These are phyloP conservation scores for Xylariaceae sp. DNA, from an alignment of 2,329 filamentous ascomycete species.

Conservation along the genomic window DNA sequence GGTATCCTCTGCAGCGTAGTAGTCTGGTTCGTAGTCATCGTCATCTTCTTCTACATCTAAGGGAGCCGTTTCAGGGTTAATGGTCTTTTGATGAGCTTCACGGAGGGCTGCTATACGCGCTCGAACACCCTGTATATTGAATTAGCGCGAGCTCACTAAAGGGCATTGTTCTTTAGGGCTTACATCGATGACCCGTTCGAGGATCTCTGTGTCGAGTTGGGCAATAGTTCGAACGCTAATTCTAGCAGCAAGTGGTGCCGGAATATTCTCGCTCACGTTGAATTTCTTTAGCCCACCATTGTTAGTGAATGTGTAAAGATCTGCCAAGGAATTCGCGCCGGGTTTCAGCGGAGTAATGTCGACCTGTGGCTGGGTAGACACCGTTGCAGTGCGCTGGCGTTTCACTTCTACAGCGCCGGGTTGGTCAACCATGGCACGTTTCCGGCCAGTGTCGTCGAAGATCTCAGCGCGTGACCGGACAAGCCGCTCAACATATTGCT, in stretches of 20 bases:
- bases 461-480: constrained; percentile 79
- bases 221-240: constrained; percentile 83
- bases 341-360: constrained; percentile 75
- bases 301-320: constrained; percentile 84
- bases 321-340: constrained; percentile 78
- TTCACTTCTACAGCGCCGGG: constrained; percentile 82
- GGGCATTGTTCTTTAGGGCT: constrained; percentile 38
- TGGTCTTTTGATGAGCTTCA: constrained; percentile 52
- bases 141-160: constrained; percentile 15
- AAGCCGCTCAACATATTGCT: constrained; percentile 84
- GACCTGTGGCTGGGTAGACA: constrained; percentile 50
- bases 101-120: constrained; percentile 54
- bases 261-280: constrained; percentile 77
- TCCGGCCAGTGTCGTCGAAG: constrained; percentile 79
- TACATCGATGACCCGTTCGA: constrained; percentile 78
- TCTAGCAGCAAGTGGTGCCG: constrained; percentile 75
- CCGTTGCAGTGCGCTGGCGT: constrained; percentile 72
- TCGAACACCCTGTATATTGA: constrained; percentile 54
- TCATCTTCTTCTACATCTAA: constrained; percentile 78
- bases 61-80: constrained; percentile 66
- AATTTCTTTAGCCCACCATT: constrained; percentile 79
- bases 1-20: constrained; percentile 75
- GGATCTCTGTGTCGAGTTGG: constrained; percentile 70
- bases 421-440: constrained; percentile 76
- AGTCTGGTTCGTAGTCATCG: constrained; percentile 92